Conservation (phyloP, 2,329 filamentous ascomycete genomes). For the Ophiostoma novo-ulmi region DNA sequence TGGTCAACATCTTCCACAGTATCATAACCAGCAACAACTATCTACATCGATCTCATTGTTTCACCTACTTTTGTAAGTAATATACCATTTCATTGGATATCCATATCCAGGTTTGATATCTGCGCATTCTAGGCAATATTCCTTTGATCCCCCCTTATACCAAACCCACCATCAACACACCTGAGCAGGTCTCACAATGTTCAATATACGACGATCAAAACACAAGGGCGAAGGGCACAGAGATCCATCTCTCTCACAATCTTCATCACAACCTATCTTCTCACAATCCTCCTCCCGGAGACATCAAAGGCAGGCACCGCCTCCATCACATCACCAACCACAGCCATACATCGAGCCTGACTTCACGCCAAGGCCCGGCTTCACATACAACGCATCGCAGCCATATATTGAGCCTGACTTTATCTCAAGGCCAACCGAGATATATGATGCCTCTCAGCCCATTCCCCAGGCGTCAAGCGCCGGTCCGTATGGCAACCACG, state of each 20-base stretch:
- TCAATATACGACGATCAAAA: neutral
- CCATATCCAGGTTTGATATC: neutral
- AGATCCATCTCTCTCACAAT: neutral
- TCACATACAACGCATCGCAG: neutral
- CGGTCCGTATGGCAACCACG: neutral
- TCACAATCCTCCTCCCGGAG: neutral
- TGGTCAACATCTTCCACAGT: neutral
- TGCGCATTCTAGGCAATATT: too few species aligned
- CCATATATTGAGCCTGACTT: neutral
- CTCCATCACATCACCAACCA: neutral
- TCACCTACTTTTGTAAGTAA: neutral
- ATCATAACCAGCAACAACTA: neutral
- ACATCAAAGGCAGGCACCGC: neutral
- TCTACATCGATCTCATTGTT: neutral
- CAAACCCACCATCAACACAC: neutral
- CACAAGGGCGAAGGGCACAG: neutral
- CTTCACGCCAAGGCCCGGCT: neutral
- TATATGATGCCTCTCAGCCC: neutral
- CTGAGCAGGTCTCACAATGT: constrained; percentile 5
- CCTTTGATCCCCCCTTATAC: neutral
- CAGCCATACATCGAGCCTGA: neutral
- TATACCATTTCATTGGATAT: neutral
- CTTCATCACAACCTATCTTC: neutral
- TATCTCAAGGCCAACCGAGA: neutral
- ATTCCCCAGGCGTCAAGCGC: neutral